Conservation (phyloP, 805 yeast genomes). For the Kuraishia hungarica region DNA sequence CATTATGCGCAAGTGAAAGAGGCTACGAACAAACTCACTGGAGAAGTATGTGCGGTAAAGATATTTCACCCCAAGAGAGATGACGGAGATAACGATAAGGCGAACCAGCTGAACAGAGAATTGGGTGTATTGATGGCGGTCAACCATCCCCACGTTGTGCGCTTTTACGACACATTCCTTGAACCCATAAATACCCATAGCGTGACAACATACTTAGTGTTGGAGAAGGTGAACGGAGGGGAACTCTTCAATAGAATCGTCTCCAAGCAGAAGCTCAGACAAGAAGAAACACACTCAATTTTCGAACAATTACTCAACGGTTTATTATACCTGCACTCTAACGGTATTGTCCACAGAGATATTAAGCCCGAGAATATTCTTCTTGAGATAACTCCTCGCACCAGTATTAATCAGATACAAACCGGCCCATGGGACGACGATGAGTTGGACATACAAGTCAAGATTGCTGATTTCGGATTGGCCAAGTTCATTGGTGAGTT, state of each 20-base stretch:
- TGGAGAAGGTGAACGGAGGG: slow-evolving; percentile 69
- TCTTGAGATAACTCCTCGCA: slow-evolving; percentile 35
- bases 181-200: slow-evolving; percentile 41
- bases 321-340: slow-evolving; percentile 79
- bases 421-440: slow-evolving; percentile 50
- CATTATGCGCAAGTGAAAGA: slow-evolving; percentile 79
- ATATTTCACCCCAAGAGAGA: slow-evolving; percentile 41
- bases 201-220: slow-evolving; percentile 49
- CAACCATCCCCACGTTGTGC: slow-evolving; percentile 65
- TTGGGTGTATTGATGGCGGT: slow-evolving; percentile 56
- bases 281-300: slow-evolving; percentile 53
- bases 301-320: slow-evolving; percentile 51
- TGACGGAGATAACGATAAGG: slow-evolving; percentile 16
- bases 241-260: slow-evolving; percentile 70
- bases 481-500: slow-evolving; percentile 64
- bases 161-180: slow-evolving; percentile 43
- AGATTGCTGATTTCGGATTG: slow-evolving; percentile 78
- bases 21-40: slow-evolving; percentile 48
- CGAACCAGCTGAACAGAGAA: slow-evolving; percentile 47
- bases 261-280: slow-evolving; percentile 50
- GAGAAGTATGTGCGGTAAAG: slow-evolving; percentile 63
- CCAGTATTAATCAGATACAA: slow-evolving; percentile 5
- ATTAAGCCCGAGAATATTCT: slow-evolving; percentile 88
- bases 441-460: slow-evolving; percentile 55
- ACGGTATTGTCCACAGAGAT: slow-evolving; percentile 90